Base-by-base conservation (phyloP, 345 rosid genomes). In the Durio zibethinus region DNA sequence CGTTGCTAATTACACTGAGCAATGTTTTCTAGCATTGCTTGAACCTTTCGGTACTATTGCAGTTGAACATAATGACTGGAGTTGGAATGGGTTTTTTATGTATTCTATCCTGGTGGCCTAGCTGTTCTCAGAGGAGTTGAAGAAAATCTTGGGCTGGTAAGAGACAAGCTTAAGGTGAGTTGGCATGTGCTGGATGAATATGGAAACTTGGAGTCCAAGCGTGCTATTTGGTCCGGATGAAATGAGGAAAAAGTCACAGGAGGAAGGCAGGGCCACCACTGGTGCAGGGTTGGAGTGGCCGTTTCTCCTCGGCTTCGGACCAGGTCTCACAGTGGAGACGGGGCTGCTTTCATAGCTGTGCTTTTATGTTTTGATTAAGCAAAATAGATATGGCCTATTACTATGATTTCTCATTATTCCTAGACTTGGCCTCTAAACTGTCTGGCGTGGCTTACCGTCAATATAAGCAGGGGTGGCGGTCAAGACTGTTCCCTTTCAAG, bases 261-360 rank as follows among this genome's bases (percentile, higher is more conserved):
- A 88, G 10, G 88, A 89, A 47, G 89, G 92, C 68, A 86, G 84
- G 23, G 53, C 80, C 67, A 86, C 89, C 5, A 93, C 98, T 3
- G 97, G 97, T 7, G 94, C 91, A 81, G 97, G 97, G 50, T 79
- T 89, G n/a, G 94, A 93, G 18, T 93, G 96, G 92, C 97, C 94
- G 2, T 90, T 90, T 29, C 85, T 89, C 12, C 85, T 91, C 53
- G 97, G 94, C 2, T 89, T 93, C 77, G 93, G 98, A 35, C 97
- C 98, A 29, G 92, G 94, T 1, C 88, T 90, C 27, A 88, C 91
- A 15, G 91, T 91, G 14, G 97, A 93, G 88, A 91, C 97, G 0
- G 84, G 88, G 10, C 93, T 87, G 59, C 62, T 93, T 93, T 68
- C 92, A 83, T 75, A 91, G 98, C 50, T 63, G 10, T 63, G 68